Base-by-base conservation (phyloP, 2,329 filamentous ascomycete species). In the Claviceps quebecensis region DNA sequence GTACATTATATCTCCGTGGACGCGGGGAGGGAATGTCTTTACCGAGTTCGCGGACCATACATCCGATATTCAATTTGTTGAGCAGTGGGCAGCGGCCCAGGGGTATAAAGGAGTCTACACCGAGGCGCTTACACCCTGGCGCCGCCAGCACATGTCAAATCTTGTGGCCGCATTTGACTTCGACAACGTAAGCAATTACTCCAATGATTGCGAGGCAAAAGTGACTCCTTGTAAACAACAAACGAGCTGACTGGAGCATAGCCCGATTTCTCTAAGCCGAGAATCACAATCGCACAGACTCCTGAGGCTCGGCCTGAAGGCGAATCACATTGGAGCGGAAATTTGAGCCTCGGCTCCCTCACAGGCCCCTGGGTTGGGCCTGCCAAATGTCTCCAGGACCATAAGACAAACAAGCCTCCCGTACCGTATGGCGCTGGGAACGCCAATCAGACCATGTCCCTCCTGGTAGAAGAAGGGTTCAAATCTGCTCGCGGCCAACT, bases 381-480 rank as follows among this genome's bases (percentile, higher is more conserved):
- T 5, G 55, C 56, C 5, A 54, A 41, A n/a, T 57, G 56, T 43
- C 53, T 56, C 4, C 39, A 51, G 19, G 52, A 57, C 34, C 39
- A 55, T 41, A 40, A 23, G 36, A 37, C 45, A 2, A 47, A 51
- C 44, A 50, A 49, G 11, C 56, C 55, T 0, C 53, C 52, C 0
- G 45, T 57, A 5, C 56, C 56, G 4, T 56, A 54, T n/a, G 56
- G 56, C 4, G 19, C 29, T 2, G 22, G 29, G 9, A 57, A 57
- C 29, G 82, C 82, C 57, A 94, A 94, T 62, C 76, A 94, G 71
- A 86, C 94, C 66, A 84, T 95, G 59, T 93, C 93, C 72, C 87
- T 94, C 66, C 78, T 65, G 4, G 64, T 67, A 46, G 75, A 78
- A 56, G 64, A 75, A 45, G 76, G 75, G 3, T 76, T 70, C 65